Conservation (phyloP, 768 basidiomycete species). For the Pisolithus marmoratus region DNA sequence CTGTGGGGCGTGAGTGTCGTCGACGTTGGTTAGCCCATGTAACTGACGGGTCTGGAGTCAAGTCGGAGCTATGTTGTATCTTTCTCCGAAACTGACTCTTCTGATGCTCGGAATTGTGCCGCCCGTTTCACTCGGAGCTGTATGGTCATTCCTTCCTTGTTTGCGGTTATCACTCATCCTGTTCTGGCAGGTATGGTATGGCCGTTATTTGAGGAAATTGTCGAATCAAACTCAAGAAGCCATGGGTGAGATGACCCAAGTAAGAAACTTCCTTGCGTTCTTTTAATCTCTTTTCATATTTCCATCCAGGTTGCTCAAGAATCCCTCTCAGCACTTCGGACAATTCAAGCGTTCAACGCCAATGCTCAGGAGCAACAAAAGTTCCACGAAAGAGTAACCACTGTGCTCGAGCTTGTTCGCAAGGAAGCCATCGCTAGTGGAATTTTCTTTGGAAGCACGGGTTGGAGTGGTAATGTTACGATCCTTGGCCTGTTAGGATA, state of each 20-base stretch:
- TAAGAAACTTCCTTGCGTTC: slow-evolving; percentile 5
- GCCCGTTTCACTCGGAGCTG: slow-evolving; percentile 79
- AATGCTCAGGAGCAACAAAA: slow-evolving; percentile 67
- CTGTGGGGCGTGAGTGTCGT: slow-evolving; percentile 74
- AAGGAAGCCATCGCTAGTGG: slow-evolving; percentile 88
- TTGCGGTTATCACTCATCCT: slow-evolving; percentile 9
- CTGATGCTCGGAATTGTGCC: slow-evolving; percentile 93
- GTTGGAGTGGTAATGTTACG: slow-evolving; percentile 92
- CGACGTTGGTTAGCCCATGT: neutral
- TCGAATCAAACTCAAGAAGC: slow-evolving; percentile 92
- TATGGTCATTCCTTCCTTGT: slow-evolving; percentile 30
- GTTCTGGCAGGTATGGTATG: slow-evolving; percentile 76
- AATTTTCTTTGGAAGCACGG: slow-evolving; percentile 88
- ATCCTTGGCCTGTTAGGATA: slow-evolving; percentile 86
- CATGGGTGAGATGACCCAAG: slow-evolving; percentile 90
- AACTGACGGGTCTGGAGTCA: neutral
- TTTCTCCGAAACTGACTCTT: slow-evolving; percentile 81
- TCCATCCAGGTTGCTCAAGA: slow-evolving; percentile 72
- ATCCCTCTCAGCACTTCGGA: slow-evolving; percentile 78
- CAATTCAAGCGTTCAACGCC: slow-evolving; percentile 90
- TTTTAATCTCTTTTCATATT: neutral
- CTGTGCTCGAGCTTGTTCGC: slow-evolving; percentile 68
- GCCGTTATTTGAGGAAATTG: slow-evolving; percentile 87
- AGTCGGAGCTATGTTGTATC: slow-evolving; percentile 95
- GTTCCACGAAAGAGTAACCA: slow-evolving; percentile 61